Conservation (phyloP, 371 early-diverging fungal species). For the Mucor irregularis region DNA sequence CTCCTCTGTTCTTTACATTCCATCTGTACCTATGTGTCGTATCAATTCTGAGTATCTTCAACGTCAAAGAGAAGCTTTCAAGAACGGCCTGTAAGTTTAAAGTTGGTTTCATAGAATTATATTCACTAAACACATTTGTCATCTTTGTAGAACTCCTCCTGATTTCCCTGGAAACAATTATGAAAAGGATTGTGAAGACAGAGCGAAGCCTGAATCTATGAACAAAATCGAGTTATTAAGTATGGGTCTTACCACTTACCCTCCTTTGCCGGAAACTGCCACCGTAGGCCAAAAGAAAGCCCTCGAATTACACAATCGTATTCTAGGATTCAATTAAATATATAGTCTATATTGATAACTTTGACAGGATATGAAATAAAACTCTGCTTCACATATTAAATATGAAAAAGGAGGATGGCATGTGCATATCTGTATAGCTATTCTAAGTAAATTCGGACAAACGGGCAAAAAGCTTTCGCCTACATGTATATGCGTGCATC, state of each 20-base stretch:
- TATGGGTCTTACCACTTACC: conserved; percentile 29
- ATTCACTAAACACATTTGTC: not conserved
- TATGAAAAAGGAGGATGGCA: too few species aligned
- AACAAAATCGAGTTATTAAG: conserved; percentile 18
- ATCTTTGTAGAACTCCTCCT: conserved; percentile 32
- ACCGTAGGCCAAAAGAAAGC: conserved; percentile 31
- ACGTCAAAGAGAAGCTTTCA: conserved; percentile 29
- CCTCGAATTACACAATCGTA: conserved; percentile 18
- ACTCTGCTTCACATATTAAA: too few species aligned
- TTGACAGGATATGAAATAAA: too few species aligned
- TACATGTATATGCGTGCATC: too few species aligned
- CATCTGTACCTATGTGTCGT: conserved; percentile 37
- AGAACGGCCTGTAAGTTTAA: conserved; percentile 30
- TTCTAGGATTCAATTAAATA: conserved; percentile 3
- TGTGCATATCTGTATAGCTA: too few species aligned
- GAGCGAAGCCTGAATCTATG: conserved; percentile 20
- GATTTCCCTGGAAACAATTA: conserved; percentile 44
- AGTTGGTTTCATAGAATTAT: not conserved
- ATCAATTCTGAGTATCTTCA: conserved; percentile 31
- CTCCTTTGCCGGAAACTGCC: conserved; percentile 6
- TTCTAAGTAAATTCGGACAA: too few species aligned
- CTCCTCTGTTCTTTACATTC: conserved; percentile 44
- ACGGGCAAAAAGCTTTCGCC: too few species aligned
- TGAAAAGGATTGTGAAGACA: conserved; percentile 30
- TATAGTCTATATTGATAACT: too few species aligned